These are phyloP conservation scores for Irpex sp. DNA, from an alignment of 1,284 basidiomycete species.

Conservation along the genomic window DNA sequence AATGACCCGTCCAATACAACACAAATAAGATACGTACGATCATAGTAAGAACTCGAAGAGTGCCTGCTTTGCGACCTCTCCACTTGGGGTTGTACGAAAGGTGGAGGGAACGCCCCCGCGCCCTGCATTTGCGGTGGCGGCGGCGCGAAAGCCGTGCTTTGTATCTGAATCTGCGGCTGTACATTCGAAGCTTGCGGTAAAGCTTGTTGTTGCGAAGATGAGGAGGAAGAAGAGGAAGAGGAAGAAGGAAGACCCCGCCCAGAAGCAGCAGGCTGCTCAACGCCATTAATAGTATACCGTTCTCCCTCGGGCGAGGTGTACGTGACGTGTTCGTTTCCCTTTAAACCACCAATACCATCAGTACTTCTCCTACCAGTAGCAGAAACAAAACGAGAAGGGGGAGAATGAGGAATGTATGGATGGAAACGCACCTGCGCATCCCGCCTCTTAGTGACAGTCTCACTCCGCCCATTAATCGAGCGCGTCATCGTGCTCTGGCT, in stretches of 20 bases:
- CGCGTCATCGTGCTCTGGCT: slow-evolving; percentile 51
- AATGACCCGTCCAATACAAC: neutral
- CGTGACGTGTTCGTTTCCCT: slow-evolving; percentile 74
- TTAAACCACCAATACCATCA: neutral
- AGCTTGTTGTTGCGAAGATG: neutral
- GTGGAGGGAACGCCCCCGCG: neutral
- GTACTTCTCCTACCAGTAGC: neutral
- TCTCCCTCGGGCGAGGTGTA: slow-evolving; percentile 64
- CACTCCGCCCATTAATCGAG: slow-evolving; percentile 62
- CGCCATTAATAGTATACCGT: slow-evolving; percentile 62
- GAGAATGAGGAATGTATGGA: slow-evolving; percentile 1
- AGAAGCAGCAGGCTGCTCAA: slow-evolving; percentile 45
- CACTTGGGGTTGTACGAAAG: too few species aligned
- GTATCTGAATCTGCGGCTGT: too few species aligned
- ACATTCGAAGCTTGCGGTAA: too few species aligned
- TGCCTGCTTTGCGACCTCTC: neutral
- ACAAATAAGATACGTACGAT: neutral
- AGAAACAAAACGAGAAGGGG: too few species aligned
- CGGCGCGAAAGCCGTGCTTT: too few species aligned
- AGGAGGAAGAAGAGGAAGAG: too few species aligned
- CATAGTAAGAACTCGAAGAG: neutral
- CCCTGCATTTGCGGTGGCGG: neutral
- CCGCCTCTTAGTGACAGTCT: slow-evolving; percentile 50
- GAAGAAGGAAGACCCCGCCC: too few species aligned
- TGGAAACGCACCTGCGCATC: slow-evolving; percentile 49